phyloP scores from a whole-genome alignment of 2,329 filamentous ascomycete genomes.

The Westerdykella aurantiaca region DNA sequence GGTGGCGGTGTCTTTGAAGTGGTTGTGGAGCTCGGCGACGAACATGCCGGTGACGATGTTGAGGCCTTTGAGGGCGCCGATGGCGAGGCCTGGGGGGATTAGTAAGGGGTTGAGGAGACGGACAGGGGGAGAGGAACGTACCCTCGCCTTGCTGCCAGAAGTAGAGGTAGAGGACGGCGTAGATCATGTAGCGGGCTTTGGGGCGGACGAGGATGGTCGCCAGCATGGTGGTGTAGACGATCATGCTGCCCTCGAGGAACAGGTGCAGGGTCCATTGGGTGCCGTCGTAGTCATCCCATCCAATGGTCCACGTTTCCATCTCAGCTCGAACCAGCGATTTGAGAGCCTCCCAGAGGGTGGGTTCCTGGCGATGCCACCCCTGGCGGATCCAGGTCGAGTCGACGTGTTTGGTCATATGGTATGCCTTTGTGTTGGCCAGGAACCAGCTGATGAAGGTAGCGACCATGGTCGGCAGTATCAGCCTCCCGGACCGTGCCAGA shows the following conservation, averaged over 20 bases:
- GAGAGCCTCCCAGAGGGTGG: conserved; percentile 27
- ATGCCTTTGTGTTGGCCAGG: conserved; percentile 52
- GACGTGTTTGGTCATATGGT: conserved; percentile 50
- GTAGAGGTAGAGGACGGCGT: conserved; percentile 36
- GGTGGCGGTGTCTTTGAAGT: conserved; percentile 46
- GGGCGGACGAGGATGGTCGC: conserved; percentile 37
- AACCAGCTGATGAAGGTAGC: conserved; percentile 54
- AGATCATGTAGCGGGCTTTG: conserved; percentile 32
- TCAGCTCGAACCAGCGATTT: conserved; percentile 27
- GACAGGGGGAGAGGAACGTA: conserved; percentile 8
- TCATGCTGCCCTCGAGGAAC: conserved; percentile 39
- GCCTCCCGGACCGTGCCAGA: conserved; percentile 53
- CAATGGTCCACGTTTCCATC: conserved; percentile 36
- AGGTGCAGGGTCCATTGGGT: conserved; percentile 42
- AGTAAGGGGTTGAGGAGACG: conserved; percentile 6
- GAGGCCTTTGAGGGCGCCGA: conserved; percentile 41
- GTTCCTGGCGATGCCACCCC: conserved; percentile 34
- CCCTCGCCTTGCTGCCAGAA: conserved; percentile 36
- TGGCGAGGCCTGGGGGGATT: conserved; percentile 24
- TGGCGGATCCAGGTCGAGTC: conserved; percentile 56
- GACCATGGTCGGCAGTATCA: conserved; percentile 53
- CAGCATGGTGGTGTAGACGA: conserved; percentile 41
- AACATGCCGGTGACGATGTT: conserved; percentile 60
- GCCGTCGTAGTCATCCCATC: conserved; percentile 39
- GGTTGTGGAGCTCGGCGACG: conserved; percentile 54